Percentiles rank a stretch among this genome's conserved stretches.
Evolutionary conservation across 2,329 filamentous ascomycete genomes (phyloP).

Genomic region (Aspergillus tubingensis): DNA sequence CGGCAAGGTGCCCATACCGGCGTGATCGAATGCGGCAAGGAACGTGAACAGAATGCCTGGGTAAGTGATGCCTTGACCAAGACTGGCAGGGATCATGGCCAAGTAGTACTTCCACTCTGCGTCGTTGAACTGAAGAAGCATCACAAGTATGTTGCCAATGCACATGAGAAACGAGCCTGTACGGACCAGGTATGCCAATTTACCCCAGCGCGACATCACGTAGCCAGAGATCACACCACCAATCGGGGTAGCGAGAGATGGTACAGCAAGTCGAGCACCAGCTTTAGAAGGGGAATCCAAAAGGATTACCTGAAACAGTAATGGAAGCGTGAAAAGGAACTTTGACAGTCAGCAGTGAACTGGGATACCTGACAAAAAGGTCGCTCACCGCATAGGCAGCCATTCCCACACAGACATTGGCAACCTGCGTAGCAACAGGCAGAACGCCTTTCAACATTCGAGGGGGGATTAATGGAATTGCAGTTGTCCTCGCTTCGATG

Average conservation of each 20-base stretch:
- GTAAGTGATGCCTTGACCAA: slow-evolving; percentile 52
- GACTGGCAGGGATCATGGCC: slow-evolving; percentile 49
- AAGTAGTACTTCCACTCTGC: slow-evolving; percentile 49
- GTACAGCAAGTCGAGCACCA: slow-evolving; percentile 47
- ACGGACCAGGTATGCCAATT: slow-evolving; percentile 44
- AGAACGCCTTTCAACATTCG: slow-evolving; percentile 58
- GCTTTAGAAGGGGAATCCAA: slow-evolving; percentile 49
- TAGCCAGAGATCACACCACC: slow-evolving; percentile 49
- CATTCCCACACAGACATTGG: slow-evolving; percentile 63
- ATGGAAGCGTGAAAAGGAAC: slow-evolving; percentile 52
- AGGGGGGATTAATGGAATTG: slow-evolving; percentile 49
- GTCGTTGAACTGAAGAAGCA: slow-evolving; percentile 45
- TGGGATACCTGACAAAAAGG: background rate
- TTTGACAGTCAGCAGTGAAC: slow-evolving; percentile 15
- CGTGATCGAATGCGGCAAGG: slow-evolving; percentile 63
- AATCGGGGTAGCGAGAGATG: slow-evolving; percentile 49
- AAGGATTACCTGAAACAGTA: slow-evolving; percentile 48
- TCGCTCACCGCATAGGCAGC: slow-evolving; percentile 62
- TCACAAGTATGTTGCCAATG: slow-evolving; percentile 46
- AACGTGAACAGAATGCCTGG: slow-evolving; percentile 60
- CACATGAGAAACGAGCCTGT: slow-evolving; percentile 47
- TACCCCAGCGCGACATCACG: slow-evolving; percentile 52
- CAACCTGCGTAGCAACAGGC: slow-evolving; percentile 57
- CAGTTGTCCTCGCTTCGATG: slow-evolving; percentile 45
- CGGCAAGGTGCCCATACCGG: slow-evolving; percentile 45